Evolutionary conservation across 768 basidiomycete genomes (phyloP), one percentile per base, ranked within the genome.

Genomic region (Termitomyces sp.): DNA sequence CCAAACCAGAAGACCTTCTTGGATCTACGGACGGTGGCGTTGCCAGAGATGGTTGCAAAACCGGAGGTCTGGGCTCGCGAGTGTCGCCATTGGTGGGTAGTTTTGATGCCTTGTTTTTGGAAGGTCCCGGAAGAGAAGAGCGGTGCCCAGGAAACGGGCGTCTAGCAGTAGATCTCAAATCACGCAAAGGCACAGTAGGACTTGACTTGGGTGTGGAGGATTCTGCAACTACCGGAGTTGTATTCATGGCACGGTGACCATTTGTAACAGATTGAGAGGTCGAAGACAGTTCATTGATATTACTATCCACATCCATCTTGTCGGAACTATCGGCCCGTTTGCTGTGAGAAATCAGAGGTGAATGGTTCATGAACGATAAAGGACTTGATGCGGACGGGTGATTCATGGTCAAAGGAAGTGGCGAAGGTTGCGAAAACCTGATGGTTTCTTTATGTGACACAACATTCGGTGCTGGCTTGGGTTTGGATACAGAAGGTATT

Each of bases 1-100:
- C 58, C 10, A 59, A 35, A 5, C 32, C 57, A 2, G 53, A 55
- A 26, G 43, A 46, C 11, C 22, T 28, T 32, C 35, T 53, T 19
- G 49, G 22, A 9, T 12, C 32, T 15, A 30, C 24, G 19, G 50
- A 32, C 37, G 45, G 38, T 14, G 38, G 17, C 15, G 38, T 38
- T 42, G 15, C 45, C 30, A 44, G 46, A 46, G 57, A 58, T n/a
- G 22, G 38, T 58, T 58, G 34, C 37, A 34, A 40, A 11, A 34
- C 21, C 21, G 54, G 40, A 26, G 46, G 46, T 24, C 28, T 46
- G 40, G n/a, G 41, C 30, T 42, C 54, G 43, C 42, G 32, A 26
- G 35, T 38, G 3, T 50, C 38, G 3, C 38, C 26, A 40, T n/a
- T 24, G n/a, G 6, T 28, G 12, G 26, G 11, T 12, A 17, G 38